These are phyloP conservation scores for Trichosporon asahii DNA, from an alignment of 1,284 basidiomycete genomes.

Conservation along the genomic window DNA sequence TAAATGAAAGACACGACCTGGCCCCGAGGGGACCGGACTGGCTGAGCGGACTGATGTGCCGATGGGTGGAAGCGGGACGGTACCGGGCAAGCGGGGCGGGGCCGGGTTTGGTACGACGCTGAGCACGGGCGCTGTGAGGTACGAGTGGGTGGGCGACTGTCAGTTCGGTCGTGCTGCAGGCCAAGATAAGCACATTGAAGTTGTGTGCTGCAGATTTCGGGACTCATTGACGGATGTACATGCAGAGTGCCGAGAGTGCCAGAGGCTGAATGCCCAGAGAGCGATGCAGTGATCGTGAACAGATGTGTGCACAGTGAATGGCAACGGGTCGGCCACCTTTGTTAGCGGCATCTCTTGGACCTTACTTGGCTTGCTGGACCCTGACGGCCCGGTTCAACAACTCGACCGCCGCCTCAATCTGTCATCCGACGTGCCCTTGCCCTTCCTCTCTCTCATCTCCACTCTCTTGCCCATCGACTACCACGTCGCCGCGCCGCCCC, in stretches of 20 bases:
- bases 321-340: background rate
- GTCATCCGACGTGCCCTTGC: background rate
- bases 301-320: background rate
- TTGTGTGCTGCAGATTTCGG: no score
- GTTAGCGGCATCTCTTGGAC: slow-evolving; percentile 8
- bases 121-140: background rate
- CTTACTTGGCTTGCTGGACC: slow-evolving; percentile 7
- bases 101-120: background rate
- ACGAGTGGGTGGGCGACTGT: background rate
- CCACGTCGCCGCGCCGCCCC: background rate
- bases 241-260: background rate
- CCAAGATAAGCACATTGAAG: background rate
- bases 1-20: background rate
- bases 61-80: background rate
- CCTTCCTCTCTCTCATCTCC: background rate
- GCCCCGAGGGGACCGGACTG: background rate
- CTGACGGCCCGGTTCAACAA: background rate
- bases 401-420: background rate
- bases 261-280: background rate
- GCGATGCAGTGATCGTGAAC: background rate
- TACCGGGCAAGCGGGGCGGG: background rate
- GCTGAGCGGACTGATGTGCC: background rate
- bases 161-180: background rate
- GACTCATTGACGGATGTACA: background rate
- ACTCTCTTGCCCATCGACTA: background rate